Evolutionary conservation across 352 stramenopile genomes (phyloP).

Genomic region (Globisporangium spinosum): DNA sequence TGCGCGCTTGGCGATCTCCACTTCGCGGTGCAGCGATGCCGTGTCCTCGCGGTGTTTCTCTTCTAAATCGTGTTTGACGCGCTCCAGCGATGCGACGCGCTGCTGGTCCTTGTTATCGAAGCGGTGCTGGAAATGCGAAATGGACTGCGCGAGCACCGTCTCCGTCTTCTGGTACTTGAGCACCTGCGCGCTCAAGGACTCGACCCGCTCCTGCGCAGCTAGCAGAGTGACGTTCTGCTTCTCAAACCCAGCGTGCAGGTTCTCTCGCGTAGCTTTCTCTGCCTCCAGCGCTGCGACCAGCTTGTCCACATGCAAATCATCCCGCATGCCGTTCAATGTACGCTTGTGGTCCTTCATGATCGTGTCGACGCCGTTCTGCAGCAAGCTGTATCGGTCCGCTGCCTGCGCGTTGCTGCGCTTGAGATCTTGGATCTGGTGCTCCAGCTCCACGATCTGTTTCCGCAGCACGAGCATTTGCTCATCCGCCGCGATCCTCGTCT

Average conservation of each 20-base stretch:
- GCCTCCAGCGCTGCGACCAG: conserved; percentile 53
- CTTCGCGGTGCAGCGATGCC: conserved; percentile 28
- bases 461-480: conserved; percentile 38
- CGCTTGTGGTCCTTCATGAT: conserved; percentile 51
- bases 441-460: conserved; percentile 43
- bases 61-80: conserved; percentile 38
- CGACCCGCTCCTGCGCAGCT: conserved; percentile 38
- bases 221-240: conserved; percentile 43
- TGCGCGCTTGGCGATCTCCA: conserved; percentile 21
- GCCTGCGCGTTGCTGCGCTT: conserved; percentile 21
- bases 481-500: conserved; percentile 48
- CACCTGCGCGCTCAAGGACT: conserved; percentile 41
- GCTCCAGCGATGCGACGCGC: conserved; percentile 37
- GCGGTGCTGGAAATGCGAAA: conserved; percentile 64
- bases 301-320: conserved; percentile 42
- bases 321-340: conserved; percentile 44
- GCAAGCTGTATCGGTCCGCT: conserved; percentile 23
- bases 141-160: conserved; percentile 63
- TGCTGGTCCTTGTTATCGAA: conserved; percentile 59
- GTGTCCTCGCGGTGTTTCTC: conserved; percentile 32
- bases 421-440: conserved; percentile 21
- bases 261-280: conserved; percentile 41
- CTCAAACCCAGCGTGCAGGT: conserved; percentile 35
- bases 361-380: conserved; percentile 36
- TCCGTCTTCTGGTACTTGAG: conserved; percentile 73